Evolutionary conservation across 2,329 filamentous ascomycete species (phyloP).

Genomic region (Trichoderma sp.): DNA sequence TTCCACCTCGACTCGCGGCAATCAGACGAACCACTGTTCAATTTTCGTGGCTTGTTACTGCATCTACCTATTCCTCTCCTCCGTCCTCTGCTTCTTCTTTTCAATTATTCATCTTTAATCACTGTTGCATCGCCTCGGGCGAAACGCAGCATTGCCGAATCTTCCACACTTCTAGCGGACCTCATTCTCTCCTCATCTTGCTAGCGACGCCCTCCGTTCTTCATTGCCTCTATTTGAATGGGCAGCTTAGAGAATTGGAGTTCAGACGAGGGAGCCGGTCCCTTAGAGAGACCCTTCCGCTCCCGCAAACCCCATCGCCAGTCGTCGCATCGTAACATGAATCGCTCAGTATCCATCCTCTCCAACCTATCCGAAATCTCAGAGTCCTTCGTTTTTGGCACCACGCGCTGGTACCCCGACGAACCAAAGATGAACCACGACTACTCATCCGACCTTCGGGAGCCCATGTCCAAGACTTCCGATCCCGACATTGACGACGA

Average conservation of each 20-base stretch:
- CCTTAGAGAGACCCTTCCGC: slow-evolving; percentile 49
- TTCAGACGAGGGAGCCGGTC: slow-evolving; percentile 1
- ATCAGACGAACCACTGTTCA: not conserved
- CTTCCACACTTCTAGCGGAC: not conserved
- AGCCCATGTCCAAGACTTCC: not conserved
- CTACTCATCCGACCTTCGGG: not conserved
- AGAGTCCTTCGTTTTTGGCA: not conserved
- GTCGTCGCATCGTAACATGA: slow-evolving; percentile 41
- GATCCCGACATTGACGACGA: slow-evolving; percentile 6
- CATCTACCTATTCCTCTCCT: not conserved
- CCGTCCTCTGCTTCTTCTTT: not conserved
- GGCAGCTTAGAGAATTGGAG: slow-evolving; percentile 3
- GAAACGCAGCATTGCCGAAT: not conserved
- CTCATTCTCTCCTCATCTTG: not conserved
- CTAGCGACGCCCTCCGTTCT: not conserved
- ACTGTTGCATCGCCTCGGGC: not conserved
- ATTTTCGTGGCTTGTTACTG: not conserved
- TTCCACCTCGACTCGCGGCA: not conserved
- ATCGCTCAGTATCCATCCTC: slow-evolving; percentile 46
- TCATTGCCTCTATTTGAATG: not conserved
- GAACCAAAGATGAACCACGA: not conserved
- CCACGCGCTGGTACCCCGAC: not conserved
- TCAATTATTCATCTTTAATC: not conserved
- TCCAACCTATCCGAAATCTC: slow-evolving; percentile 41
- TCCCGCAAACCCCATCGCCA: slow-evolving; percentile 50